Conservation (phyloP, 306 rosid species). For the Castanospermum australe region DNA sequence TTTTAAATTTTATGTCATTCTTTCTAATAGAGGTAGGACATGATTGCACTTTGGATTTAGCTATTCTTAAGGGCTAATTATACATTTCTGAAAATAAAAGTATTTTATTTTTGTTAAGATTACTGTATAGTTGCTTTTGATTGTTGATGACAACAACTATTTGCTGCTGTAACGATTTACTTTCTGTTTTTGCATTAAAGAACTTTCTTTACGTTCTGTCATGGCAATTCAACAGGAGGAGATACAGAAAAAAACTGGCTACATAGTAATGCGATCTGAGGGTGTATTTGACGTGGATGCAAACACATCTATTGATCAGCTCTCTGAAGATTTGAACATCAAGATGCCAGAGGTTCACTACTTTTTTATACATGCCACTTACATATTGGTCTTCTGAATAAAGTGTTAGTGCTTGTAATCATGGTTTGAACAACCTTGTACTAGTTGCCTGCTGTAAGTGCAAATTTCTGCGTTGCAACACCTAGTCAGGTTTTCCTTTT, state of each 20-base stretch:
- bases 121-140: background rate
- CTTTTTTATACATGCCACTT: constrained; percentile 6
- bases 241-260: constrained; percentile 98
- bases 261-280: constrained; percentile 93
- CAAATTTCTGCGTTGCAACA: background rate
- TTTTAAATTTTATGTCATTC: background rate
- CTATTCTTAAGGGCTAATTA: background rate
- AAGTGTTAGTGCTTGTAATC: background rate
- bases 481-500: background rate
- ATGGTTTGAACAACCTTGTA: background rate
- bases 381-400: background rate
- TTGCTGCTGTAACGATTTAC: constrained; percentile 6
- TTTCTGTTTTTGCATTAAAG: background rate
- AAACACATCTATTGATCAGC: constrained; percentile 95
- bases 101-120: background rate
- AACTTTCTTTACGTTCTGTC: constrained; percentile 2
- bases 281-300: constrained; percentile 98
- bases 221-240: constrained; percentile 70
- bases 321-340: constrained; percentile 88
- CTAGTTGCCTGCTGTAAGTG: background rate
- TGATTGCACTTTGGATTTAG: constrained; percentile 2
- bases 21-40: background rate
- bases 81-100: background rate
- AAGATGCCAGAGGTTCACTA: constrained; percentile 92
- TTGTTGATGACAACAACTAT: constrained; percentile 3